Percentiles rank a stretch among this genome's conserved stretches.
phyloP scores from a whole-genome alignment of 192 early-diverging fungal species.

The Rhizophagus clarus region DNA sequence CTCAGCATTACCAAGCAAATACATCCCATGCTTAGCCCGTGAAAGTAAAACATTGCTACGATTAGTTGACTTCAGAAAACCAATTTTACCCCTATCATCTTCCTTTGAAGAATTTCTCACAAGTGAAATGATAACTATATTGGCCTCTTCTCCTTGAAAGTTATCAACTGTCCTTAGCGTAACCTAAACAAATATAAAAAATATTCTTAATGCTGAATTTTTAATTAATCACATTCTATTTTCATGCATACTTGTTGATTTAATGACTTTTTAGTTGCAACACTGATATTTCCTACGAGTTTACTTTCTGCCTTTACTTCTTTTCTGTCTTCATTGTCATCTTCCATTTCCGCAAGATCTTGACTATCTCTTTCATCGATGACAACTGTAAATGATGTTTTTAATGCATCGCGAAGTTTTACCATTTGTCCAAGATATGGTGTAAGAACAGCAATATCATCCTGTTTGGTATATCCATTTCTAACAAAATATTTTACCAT shows the following conservation, averaged over 20 bases:
- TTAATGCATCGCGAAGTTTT: constrained; percentile 42
- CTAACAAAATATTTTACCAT: constrained; percentile 50
- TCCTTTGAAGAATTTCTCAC: constrained; percentile 38
- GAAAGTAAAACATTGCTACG: constrained; percentile 61
- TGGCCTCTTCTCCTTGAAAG: constrained; percentile 51
- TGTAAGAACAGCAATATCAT: constrained; percentile 58
- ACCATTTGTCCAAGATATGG: constrained; percentile 58
- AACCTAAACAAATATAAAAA: constrained; percentile 23
- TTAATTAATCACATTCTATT: neutral
- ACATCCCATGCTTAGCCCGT: constrained; percentile 64
- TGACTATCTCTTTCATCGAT: constrained; percentile 47
- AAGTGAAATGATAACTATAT: constrained; percentile 47
- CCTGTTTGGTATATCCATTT: constrained; percentile 50
- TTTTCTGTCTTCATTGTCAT: neutral
- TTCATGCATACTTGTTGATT: neutral
- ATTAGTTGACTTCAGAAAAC: constrained; percentile 59
- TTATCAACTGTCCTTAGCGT: constrained; percentile 49
- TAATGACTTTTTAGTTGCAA: constrained; percentile 1
- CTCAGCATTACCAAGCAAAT: constrained; percentile 50
- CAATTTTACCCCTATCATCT: constrained; percentile 38
- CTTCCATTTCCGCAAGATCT: constrained; percentile 35
- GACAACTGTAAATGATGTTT: constrained; percentile 34
- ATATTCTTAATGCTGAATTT: neutral
- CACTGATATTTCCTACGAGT: neutral
- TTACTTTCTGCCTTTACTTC: neutral